Conservation (phyloP, 1,284 basidiomycete species). For the Cutaneotrichosporon cyanovorans region DNA sequence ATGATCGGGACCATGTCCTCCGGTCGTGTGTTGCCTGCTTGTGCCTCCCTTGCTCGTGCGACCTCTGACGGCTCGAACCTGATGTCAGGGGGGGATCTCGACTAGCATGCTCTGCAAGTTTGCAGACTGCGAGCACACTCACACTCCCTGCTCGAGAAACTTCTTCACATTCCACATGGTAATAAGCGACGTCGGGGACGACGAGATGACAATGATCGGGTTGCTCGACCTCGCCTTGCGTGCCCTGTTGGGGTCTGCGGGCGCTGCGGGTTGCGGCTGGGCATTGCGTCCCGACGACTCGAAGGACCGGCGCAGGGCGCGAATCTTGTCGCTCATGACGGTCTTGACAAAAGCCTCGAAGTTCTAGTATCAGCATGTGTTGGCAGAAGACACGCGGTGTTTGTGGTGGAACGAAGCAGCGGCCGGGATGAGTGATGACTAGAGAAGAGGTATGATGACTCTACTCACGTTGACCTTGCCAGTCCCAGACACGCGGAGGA, state of each 20-base stretch:
- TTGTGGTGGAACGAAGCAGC: no score
- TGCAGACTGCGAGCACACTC: constrained; percentile 38
- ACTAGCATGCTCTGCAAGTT: no score
- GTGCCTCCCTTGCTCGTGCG: constrained; percentile 50
- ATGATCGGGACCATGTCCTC: constrained; percentile 80
- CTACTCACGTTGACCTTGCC: constrained; percentile 40
- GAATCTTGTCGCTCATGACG: constrained; percentile 39
- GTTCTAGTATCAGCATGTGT: constrained; percentile 28
- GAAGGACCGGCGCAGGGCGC: constrained; percentile 30
- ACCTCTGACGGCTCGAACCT: constrained; percentile 74
- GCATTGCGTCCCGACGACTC: constrained; percentile 19
- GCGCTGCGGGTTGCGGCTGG: constrained; percentile 10
- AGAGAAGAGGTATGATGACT: no score
- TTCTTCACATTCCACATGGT: constrained; percentile 96
- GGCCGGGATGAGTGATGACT: no score
- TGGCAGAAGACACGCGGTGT: no score
- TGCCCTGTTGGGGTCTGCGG: constrained; percentile 30
- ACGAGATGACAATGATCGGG: constrained; percentile 95
- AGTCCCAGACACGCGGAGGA: constrained; percentile 29
- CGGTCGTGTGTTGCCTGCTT: constrained; percentile 63
- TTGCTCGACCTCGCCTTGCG: constrained; percentile 47
- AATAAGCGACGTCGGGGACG: constrained; percentile 85
- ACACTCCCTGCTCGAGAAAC: constrained; percentile 84
- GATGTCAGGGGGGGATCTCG: constrained; percentile 11
- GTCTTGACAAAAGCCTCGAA: constrained; percentile 34